Conservation (phyloP, 148 eudicot species). For the Rhododendron vialii region DNA sequence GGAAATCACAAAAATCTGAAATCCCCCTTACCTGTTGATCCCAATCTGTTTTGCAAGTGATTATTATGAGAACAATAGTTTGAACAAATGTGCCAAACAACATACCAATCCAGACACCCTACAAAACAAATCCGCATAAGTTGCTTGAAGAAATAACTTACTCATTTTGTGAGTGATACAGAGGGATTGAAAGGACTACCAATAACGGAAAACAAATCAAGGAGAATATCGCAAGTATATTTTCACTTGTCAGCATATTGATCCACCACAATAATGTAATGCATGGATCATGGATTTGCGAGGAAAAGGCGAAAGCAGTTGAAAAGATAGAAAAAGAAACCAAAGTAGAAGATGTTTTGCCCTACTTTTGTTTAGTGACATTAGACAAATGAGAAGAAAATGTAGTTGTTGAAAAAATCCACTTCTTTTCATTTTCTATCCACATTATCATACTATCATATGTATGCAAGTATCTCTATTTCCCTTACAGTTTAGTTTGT, state of each 20-base stretch:
- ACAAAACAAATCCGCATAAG: background rate
- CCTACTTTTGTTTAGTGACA: background rate
- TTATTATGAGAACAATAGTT: slow-evolving; percentile 28
- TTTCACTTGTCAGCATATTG: background rate
- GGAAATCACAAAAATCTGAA: background rate
- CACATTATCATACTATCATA: background rate
- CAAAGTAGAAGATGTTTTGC: background rate
- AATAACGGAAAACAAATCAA: background rate
- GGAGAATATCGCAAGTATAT: background rate
- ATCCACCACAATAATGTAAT: background rate
- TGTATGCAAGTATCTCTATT: background rate
- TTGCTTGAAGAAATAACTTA: background rate
- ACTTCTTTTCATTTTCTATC: background rate
- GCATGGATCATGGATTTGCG: background rate
- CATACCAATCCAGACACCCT: slow-evolving; percentile 61
- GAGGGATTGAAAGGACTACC: background rate
- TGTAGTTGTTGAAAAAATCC: background rate
- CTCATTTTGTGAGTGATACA: background rate
- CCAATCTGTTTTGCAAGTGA: slow-evolving; percentile 48
- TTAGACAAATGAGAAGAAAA: background rate
- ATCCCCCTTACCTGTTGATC: slow-evolving; percentile 30
- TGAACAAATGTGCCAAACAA: slow-evolving; percentile 38
- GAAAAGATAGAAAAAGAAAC: background rate
- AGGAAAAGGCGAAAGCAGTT: background rate
- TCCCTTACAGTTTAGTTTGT: background rate